A percentile compares a stretch with the other conserved stretches of the same genome.
Evolutionary conservation across 2,329 filamentous ascomycete genomes (phyloP).

Genomic region (Pseudomassariella vexata): DNA sequence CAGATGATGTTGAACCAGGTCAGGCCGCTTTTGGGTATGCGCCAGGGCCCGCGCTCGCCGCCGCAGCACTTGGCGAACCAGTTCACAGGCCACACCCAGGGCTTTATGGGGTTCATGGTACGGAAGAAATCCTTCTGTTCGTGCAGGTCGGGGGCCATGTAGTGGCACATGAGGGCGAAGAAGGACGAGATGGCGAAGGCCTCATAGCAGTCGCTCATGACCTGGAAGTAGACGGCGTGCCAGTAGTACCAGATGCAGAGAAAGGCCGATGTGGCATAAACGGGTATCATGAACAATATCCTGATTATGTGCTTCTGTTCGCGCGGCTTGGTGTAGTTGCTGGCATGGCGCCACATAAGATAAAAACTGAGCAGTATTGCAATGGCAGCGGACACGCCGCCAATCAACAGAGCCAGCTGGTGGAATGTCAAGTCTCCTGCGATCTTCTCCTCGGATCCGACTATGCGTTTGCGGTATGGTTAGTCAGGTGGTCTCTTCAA

Average conservation of each 20-base stretch:
- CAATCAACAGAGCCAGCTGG: conserved; percentile 45
- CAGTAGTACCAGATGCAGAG: conserved; percentile 69
- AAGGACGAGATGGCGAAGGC: conserved; percentile 84
- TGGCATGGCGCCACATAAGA: conserved; percentile 53
- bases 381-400: conserved; percentile 40
- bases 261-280: conserved; percentile 71
- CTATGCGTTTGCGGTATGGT: conserved; percentile 22
- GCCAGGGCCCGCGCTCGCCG: conserved; percentile 61
- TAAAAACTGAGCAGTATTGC: conserved; percentile 48
- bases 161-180: conserved; percentile 77
- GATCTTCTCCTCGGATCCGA: conserved; percentile 41
- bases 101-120: conserved; percentile 54
- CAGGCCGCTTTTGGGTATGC: conserved; percentile 72
- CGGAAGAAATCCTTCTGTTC: conserved; percentile 80
- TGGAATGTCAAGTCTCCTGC: conserved; percentile 48
- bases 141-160: conserved; percentile 71
- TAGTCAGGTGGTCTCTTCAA: conserved; percentile 10
- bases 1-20: conserved; percentile 90
- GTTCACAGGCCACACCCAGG: conserved; percentile 70
- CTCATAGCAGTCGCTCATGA: conserved; percentile 81
- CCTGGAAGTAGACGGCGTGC: conserved; percentile 74
- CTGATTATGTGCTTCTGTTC: conserved; percentile 71
- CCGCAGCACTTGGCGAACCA: conserved; percentile 68
- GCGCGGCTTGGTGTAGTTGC: conserved; percentile 53
- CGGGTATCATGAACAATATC: conserved; percentile 81